Percentiles rank a stretch among this genome's conserved stretches.
These are phyloP conservation scores for Chrysopogon serrulatus DNA, from an alignment of 176 grass and related monocot genomes.

Conservation along the genomic window DNA sequence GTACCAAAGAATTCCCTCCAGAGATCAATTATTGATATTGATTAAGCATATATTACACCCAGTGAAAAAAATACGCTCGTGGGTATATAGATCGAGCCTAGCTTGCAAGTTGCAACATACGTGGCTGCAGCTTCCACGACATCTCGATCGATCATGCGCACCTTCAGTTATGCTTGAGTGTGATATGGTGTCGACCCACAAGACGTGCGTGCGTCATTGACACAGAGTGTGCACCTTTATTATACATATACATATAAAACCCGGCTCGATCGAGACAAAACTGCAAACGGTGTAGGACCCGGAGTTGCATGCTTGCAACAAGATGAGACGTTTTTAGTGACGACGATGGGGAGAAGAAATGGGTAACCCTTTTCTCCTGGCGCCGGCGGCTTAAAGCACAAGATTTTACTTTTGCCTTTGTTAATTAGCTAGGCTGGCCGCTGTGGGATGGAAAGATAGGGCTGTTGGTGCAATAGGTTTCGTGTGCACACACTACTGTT, in stretches of 20 bases:
- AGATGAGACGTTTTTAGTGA: conserved; percentile 34
- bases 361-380: neutral
- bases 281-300: neutral
- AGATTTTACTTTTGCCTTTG: conserved; percentile 2
- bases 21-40: too few relatives aligned
- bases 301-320: conserved; percentile 26
- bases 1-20: too few relatives aligned
- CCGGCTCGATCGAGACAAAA: neutral
- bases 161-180: conserved; percentile 1
- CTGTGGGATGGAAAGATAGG: neutral
- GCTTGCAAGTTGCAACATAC: neutral
- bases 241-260: neutral
- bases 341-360: conserved; percentile 23
- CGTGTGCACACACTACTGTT: conserved; percentile 15
- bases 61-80: too few relatives aligned
- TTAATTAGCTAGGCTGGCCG: neutral
- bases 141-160: neutral
- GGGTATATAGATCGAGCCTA: too few relatives aligned
- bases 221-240: conserved; percentile 8
- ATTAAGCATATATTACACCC: too few relatives aligned
- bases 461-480: conserved; percentile 29
- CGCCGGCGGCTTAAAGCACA: conserved; percentile 24
- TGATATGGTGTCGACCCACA: neutral
- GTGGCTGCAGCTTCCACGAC: neutral
- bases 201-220: conserved; percentile 9